Evolutionary conservation across 352 stramenopile genomes (phyloP).

Genomic region (Albugo laibachii): DNA sequence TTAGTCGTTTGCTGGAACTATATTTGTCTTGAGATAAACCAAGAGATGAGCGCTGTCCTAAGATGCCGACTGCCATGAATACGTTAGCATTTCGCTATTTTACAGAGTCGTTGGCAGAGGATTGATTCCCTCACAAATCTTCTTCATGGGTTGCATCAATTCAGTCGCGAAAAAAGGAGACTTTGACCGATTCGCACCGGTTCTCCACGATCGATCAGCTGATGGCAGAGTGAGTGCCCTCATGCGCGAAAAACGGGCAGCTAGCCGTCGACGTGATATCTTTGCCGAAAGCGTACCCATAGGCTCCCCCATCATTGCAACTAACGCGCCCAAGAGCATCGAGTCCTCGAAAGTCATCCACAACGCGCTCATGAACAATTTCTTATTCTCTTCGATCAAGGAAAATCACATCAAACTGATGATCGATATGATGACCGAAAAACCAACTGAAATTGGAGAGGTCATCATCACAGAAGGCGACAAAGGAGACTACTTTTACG

Average conservation of each 20-base stretch:
- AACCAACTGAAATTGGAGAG: slow-evolving; percentile 14
- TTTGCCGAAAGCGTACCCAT: slow-evolving; percentile 54
- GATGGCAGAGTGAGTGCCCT: slow-evolving; percentile 34
- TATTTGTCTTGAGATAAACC: no score
- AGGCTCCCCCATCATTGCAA: slow-evolving; percentile 20
- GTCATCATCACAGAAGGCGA: slow-evolving; percentile 44
- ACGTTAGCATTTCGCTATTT: no score
- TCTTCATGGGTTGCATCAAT: slow-evolving; percentile 36
- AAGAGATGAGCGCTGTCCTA: no score
- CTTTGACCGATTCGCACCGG: slow-evolving; percentile 12
- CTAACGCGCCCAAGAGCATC: slow-evolving; percentile 17
- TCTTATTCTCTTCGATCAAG: slow-evolving; percentile 44
- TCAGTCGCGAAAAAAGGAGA: slow-evolving; percentile 30
- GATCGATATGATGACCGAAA: slow-evolving; percentile 29
- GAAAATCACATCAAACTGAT: slow-evolving; percentile 26
- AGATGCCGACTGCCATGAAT: no score
- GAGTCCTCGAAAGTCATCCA: slow-evolving; percentile 27
- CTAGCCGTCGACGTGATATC: slow-evolving; percentile 33
- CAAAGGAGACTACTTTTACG: slow-evolving; percentile 60
- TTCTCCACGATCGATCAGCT: slow-evolving; percentile 1
- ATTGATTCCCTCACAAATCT: no score
- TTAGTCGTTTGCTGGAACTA: no score
- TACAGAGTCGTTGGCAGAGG: no score
- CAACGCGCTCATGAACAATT: slow-evolving; percentile 38
- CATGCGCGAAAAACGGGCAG: slow-evolving; percentile 45